Percentiles rank a stretch among this genome's conserved stretches.
Conservation (phyloP, 768 basidiomycete genomes). For the Serendipita sp. region DNA sequence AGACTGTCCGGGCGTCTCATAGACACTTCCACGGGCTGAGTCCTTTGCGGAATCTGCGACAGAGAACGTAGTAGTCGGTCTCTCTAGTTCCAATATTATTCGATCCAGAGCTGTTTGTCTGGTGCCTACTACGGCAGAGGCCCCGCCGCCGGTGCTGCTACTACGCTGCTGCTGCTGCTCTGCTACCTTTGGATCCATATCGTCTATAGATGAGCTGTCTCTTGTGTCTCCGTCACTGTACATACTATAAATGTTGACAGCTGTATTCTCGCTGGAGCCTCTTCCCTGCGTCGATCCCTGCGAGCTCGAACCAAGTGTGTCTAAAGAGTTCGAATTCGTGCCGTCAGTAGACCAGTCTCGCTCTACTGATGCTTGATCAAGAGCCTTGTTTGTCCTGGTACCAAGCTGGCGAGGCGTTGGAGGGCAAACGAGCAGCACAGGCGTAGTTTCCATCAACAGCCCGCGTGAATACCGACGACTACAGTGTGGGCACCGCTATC, state of each 20-base stretch:
- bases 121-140: too few species aligned
- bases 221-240: constrained; percentile 38
- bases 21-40: not conserved
- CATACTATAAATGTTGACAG: constrained; percentile 78
- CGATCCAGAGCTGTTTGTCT: too few species aligned
- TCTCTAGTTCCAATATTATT: not conserved
- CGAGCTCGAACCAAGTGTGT: constrained; percentile 12
- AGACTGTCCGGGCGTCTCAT: not conserved
- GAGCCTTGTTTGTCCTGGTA: not conserved
- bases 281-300: constrained; percentile 28
- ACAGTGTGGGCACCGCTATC: too few species aligned
- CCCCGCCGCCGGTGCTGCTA: too few species aligned
- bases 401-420: not conserved
- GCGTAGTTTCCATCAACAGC: not conserved
- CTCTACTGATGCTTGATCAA: not conserved
- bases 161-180: too few species aligned
- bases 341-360: not conserved
- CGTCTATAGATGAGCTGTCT: constrained; percentile 29
- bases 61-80: not conserved
- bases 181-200: not conserved
- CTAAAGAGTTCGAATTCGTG: not conserved
- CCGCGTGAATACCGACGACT: not conserved
- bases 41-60: not conserved
- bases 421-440: not conserved
- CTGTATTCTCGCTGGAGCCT: constrained; percentile 53